Percentiles rank a stretch among this genome's conserved stretches.
Evolutionary conservation across 306 rosid genomes (phyloP).

Genomic region (Acacia crassicarpa): DNA sequence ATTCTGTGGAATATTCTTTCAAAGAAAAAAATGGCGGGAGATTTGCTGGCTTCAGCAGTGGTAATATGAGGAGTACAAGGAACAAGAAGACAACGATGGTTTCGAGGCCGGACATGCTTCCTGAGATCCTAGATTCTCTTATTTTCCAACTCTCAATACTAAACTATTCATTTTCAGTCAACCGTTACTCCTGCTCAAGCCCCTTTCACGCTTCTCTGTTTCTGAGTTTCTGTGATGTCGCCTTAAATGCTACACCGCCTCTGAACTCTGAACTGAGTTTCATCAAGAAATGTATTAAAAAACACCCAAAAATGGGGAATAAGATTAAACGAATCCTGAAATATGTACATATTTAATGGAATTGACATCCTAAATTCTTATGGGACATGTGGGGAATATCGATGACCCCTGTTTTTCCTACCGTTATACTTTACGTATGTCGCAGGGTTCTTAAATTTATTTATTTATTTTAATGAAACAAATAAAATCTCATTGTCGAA

Average conservation of each 20-base stretch:
- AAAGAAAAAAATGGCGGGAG: neutral
- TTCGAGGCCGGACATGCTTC: conserved; percentile 16
- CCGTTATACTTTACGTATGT: neutral
- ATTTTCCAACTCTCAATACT: neutral
- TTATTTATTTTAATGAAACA: too few relatives aligned
- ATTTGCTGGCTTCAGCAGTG: conserved; percentile 14
- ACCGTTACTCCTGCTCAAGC: neutral
- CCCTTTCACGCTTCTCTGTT: neutral
- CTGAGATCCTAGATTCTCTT: neutral
- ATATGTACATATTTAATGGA: neutral
- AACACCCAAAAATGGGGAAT: neutral
- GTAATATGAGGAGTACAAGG: neutral
- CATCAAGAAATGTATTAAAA: neutral
- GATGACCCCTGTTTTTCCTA: neutral
- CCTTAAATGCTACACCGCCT: neutral
- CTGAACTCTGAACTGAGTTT: neutral
- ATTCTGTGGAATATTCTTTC: conserved; percentile 28
- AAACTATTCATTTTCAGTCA: neutral
- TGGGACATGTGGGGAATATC: neutral
- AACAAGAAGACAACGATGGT: neutral
- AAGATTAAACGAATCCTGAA: neutral
- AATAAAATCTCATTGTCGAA: neutral
- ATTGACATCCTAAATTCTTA: neutral
- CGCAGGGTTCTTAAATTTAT: neutral
- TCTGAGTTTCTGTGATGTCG: neutral